Evolutionary conservation across 169 alveolate species (phyloP).

Genomic region (Plasmodium gonderi): DNA sequence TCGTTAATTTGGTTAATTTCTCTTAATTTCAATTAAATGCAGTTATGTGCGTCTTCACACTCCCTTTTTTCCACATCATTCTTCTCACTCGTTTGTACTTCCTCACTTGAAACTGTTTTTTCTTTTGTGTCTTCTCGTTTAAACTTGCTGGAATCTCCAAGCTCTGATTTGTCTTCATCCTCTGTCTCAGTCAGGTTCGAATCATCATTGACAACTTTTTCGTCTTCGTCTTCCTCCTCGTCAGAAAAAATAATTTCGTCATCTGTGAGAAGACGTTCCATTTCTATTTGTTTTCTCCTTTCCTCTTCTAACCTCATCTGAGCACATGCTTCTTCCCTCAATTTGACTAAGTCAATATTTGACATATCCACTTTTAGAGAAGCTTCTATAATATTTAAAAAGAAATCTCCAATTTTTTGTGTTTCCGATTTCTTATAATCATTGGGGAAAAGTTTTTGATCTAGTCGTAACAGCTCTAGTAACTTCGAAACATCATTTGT

Average conservation of each 20-base stretch:
- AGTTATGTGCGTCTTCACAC: conserved; percentile 1
- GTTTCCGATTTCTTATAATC: conserved; percentile 73
- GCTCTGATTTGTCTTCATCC: conserved; percentile 1
- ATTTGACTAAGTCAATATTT: conserved; percentile 50
- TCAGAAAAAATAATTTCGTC: conserved; percentile 76
- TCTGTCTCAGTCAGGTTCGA: neutral
- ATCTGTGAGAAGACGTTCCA: conserved; percentile 59
- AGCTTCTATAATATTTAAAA: conserved; percentile 76
- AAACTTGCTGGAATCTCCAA: too few relatives aligned
- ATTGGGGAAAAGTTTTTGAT: conserved; percentile 78
- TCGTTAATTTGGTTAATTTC: neutral
- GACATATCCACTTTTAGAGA: conserved; percentile 75
- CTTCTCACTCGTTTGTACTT: neutral
- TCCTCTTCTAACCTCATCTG: conserved; percentile 81
- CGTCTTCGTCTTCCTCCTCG: conserved; percentile 62
- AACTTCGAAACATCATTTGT: conserved; percentile 79
- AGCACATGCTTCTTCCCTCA: conserved; percentile 77
- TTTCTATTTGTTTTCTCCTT: conserved; percentile 75
- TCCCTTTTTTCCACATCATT: neutral
- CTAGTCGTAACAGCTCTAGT: conserved; percentile 80
- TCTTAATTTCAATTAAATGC: neutral
- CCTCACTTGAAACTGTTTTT: neutral
- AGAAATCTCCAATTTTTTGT: conserved; percentile 75
- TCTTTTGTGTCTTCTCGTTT: too few relatives aligned
- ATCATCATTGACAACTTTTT: neutral